Evolutionary conservation across 2,329 filamentous ascomycete species (phyloP).

Genomic region (Hymenoscyphus salicellus): DNA sequence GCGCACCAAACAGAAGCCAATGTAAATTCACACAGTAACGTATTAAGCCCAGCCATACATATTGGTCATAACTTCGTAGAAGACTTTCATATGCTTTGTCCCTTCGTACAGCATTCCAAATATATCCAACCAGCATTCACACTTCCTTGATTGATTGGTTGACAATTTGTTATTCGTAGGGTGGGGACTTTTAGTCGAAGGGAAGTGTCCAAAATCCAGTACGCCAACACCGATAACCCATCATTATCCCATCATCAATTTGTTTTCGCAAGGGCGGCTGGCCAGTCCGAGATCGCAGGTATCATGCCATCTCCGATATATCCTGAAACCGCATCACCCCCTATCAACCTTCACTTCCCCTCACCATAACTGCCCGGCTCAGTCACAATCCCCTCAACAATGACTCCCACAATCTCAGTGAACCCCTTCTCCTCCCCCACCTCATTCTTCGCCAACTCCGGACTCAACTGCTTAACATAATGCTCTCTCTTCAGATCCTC

Average conservation of each 20-base stretch:
- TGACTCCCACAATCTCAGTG: constrained; percentile 15
- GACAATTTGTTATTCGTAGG: neutral
- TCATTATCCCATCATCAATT: neutral
- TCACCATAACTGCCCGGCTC: neutral
- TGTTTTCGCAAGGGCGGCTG: neutral
- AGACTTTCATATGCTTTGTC: no score
- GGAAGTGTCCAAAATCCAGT: neutral
- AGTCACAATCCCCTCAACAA: neutral
- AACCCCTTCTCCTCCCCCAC: constrained; percentile 17
- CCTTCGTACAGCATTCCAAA: neutral
- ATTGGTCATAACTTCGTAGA: neutral
- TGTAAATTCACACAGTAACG: no score
- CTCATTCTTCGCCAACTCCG: constrained; percentile 1
- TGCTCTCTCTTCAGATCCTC: constrained; percentile 33
- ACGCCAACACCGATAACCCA: neutral
- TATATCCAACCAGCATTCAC: neutral
- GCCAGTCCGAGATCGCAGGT: neutral
- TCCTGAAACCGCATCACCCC: neutral
- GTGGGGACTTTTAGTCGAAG: neutral
- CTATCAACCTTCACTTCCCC: neutral
- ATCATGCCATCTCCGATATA: neutral
- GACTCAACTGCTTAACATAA: constrained; percentile 11
- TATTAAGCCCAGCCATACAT: neutral
- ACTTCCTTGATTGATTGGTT: neutral
- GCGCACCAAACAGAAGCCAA: no score